These are phyloP conservation scores for Euphorbia corollata DNA, from an alignment of 441 rosid species.

Conservation along the genomic window DNA sequence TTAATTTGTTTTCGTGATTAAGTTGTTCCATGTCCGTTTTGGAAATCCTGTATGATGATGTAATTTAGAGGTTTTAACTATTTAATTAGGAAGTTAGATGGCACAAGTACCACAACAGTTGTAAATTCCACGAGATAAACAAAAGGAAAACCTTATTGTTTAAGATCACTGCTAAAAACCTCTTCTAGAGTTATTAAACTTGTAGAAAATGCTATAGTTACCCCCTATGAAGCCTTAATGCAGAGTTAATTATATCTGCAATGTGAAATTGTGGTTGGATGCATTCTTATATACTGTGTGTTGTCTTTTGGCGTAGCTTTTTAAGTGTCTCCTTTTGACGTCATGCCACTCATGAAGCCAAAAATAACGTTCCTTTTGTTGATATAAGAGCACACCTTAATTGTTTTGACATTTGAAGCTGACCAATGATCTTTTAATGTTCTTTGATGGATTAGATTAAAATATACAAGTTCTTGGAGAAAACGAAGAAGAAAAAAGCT, in stretches of 20 bases:
- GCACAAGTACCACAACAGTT: background rate
- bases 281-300: background rate
- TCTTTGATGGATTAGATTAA: conserved; percentile 43
- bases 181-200: background rate
- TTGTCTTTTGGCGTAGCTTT: background rate
- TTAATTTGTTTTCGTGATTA: conserved; percentile 6
- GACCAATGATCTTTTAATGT: conserved; percentile 2
- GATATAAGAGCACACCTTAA: background rate
- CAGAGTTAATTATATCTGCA: background rate
- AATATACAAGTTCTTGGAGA: conserved; percentile 67
- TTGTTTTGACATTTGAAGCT: conserved; percentile 5
- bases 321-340: background rate
- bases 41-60: background rate
- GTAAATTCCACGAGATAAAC: background rate
- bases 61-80: background rate
- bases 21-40: conserved; percentile 15
- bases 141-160: background rate
- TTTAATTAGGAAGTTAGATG: background rate
- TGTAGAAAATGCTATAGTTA: conserved; percentile 2
- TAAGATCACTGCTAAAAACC: background rate
- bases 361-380: background rate
- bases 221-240: conserved; percentile 1
- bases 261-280: background rate
- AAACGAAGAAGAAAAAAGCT: conserved; percentile 51
- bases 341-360: background rate